A percentile compares a stretch with the other conserved stretches of the same genome.
These are phyloP conservation scores for Amanita inopinata DNA, from an alignment of 768 basidiomycete genomes.

Conservation along the genomic window DNA sequence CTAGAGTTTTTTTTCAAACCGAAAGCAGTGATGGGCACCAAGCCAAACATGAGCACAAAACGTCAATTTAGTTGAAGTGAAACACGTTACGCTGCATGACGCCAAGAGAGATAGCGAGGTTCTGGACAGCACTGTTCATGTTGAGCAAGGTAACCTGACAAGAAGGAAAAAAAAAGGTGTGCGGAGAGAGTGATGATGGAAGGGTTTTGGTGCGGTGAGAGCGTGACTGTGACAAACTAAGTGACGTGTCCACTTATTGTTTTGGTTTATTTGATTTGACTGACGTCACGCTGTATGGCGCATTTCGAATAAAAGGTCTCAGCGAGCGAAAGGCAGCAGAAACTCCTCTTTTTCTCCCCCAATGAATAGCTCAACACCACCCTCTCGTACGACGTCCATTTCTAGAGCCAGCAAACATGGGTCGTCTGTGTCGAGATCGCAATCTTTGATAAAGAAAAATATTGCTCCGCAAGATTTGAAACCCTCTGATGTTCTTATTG, in stretches of 20 bases:
- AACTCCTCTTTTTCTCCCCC: constrained; percentile 19
- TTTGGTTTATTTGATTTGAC: not conserved
- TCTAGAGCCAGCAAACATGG: constrained; percentile 55
- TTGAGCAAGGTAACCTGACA: constrained; percentile 14
- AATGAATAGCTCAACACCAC: constrained; percentile 26
- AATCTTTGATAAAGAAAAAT: constrained; percentile 92
- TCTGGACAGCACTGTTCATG: constrained; percentile 73
- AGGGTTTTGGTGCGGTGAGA: not conserved
- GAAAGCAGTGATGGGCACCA: constrained; percentile 3
- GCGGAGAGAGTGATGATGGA: not conserved
- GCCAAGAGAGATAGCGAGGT: constrained; percentile 82
- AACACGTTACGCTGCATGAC: constrained; percentile 73
- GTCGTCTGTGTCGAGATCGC: constrained; percentile 69
- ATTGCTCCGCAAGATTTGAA: constrained; percentile 82
- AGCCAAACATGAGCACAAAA: not conserved
- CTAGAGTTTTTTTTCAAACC: constrained; percentile 26
- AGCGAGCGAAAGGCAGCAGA: not conserved
- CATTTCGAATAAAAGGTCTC: not conserved
- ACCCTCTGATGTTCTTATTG: constrained; percentile 94
- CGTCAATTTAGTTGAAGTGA: not conserved
- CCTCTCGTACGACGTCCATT: constrained; percentile 65
- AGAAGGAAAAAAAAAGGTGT: not conserved
- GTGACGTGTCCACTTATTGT: constrained; percentile 1
- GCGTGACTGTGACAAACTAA: constrained; percentile 3
- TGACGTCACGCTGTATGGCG: constrained; percentile 8